Percentiles rank a stretch among this genome's conserved stretches.
These are phyloP conservation scores for Monosporozyma solicola DNA, from an alignment of 805 yeast genomes.

Conservation along the genomic window DNA sequence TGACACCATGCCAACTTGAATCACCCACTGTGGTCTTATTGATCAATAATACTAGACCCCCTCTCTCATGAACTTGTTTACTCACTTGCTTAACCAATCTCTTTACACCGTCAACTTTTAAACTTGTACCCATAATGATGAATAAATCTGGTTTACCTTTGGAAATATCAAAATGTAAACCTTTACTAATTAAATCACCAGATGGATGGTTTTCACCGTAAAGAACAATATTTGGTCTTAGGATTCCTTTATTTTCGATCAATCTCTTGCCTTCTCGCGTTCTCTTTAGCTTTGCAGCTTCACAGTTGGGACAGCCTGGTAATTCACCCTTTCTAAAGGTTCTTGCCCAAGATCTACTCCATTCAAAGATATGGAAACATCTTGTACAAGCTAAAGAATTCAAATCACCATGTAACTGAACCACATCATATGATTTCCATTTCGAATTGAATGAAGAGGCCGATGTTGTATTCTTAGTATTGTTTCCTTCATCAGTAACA, in stretches of 20 bases:
- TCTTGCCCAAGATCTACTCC: conserved; percentile 48
- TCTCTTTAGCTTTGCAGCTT: conserved; percentile 46
- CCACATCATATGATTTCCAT: conserved; percentile 66
- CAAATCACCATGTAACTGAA: conserved; percentile 87
- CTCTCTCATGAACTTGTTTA: conserved; percentile 61
- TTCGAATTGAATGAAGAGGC: conserved; percentile 20
- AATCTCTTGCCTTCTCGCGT: conserved; percentile 62
- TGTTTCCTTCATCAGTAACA: neutral
- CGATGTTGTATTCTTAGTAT: neutral
- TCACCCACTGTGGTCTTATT: conserved; percentile 59
- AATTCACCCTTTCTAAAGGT: conserved; percentile 51
- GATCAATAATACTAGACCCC: conserved; percentile 69
- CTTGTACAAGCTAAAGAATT: conserved; percentile 67
- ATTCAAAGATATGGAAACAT: conserved; percentile 49
- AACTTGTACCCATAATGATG: conserved; percentile 86
- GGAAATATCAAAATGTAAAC: conserved; percentile 52
- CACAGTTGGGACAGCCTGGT: conserved; percentile 72
- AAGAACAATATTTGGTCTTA: conserved; percentile 83
- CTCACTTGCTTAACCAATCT: conserved; percentile 63
- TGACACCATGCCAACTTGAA: conserved; percentile 56
- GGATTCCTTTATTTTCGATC: conserved; percentile 59
- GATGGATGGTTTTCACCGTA: conserved; percentile 93
- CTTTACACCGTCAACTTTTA: conserved; percentile 85
- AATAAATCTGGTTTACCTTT: conserved; percentile 64
- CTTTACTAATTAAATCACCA: conserved; percentile 67